These are phyloP conservation scores for Auricularia auricula-judae DNA, from an alignment of 768 basidiomycete genomes.

Conservation along the genomic window DNA sequence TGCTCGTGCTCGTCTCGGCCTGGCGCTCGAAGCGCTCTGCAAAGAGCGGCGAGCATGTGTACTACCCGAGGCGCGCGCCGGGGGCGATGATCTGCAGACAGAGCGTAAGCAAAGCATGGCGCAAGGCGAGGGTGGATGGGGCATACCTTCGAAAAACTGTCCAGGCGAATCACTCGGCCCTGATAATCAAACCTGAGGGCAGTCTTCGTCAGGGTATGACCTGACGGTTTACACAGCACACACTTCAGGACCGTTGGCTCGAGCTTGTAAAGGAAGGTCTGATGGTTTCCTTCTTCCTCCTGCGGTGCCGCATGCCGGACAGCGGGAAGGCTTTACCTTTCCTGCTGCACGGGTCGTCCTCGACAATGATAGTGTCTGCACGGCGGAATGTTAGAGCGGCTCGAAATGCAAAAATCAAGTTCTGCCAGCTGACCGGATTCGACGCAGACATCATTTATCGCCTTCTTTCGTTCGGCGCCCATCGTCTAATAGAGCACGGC, in stretches of 20 bases:
- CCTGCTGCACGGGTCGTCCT: slow-evolving; percentile 75
- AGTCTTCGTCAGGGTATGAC: neutral
- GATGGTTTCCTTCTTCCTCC: slow-evolving; percentile 11
- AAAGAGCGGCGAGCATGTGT: slow-evolving; percentile 65
- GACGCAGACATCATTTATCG: slow-evolving; percentile 69
- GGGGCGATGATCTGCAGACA: slow-evolving; percentile 57
- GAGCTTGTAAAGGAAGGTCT: slow-evolving; percentile 39
- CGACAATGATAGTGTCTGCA: slow-evolving; percentile 63
- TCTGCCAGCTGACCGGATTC: slow-evolving; percentile 45
- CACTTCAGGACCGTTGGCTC: slow-evolving; percentile 47
- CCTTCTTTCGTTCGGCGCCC: slow-evolving; percentile 52
- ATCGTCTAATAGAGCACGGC: slow-evolving; percentile 38
- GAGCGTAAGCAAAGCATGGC: slow-evolving; percentile 6
- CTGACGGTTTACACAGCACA: slow-evolving; percentile 4
- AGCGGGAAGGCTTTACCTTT: slow-evolving; percentile 36
- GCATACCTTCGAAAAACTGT: slow-evolving; percentile 64
- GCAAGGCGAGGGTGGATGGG: neutral
- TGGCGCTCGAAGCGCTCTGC: slow-evolving; percentile 64
- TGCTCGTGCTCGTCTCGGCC: slow-evolving; percentile 45
- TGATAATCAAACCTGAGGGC: slow-evolving; percentile 45
- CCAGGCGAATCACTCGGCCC: slow-evolving; percentile 75
- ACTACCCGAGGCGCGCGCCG: slow-evolving; percentile 69
- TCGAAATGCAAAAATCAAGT: neutral
- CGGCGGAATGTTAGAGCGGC: neutral
- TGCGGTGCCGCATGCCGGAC: slow-evolving; percentile 13